Percentiles rank a stretch among this genome's conserved stretches.
These are phyloP conservation scores for Cryphonectria japonica DNA, from an alignment of 2,329 filamentous ascomycete genomes.

Conservation along the genomic window DNA sequence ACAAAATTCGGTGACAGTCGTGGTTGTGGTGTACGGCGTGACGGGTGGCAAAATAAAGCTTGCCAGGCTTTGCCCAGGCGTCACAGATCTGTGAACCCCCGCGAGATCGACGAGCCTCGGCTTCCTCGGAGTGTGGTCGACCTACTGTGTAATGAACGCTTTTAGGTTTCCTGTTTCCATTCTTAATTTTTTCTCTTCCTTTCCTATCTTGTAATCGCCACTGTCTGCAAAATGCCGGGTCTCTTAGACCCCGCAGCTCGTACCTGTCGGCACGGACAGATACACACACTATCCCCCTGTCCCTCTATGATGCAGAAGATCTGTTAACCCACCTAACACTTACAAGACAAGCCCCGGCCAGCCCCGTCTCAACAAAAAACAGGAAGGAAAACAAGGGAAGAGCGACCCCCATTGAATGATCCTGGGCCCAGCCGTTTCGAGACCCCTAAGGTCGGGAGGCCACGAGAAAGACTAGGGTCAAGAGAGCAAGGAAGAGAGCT, in stretches of 20 bases:
- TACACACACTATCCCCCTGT: background rate
- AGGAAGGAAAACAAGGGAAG: background rate
- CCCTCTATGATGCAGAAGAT: background rate
- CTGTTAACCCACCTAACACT: background rate
- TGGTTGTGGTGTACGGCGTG: too few species aligned
- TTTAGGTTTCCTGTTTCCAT: background rate
- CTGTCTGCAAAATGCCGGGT: background rate
- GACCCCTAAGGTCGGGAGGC: background rate
- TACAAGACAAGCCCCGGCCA: background rate
- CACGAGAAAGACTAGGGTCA: background rate
- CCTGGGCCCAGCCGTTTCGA: background rate
- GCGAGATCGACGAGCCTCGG: slow-evolving; percentile 4
- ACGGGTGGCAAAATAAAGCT: too few species aligned
- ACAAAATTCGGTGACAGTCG: background rate
- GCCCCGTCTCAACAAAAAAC: slow-evolving; percentile 7
- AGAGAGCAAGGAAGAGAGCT: background rate
- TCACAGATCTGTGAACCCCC: background rate
- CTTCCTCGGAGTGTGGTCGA: background rate
- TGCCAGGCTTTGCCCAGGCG: too few species aligned
- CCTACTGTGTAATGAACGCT: background rate
- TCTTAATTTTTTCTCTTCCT: background rate
- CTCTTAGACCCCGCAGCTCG: background rate
- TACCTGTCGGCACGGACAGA: background rate
- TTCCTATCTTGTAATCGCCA: background rate
- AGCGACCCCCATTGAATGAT: background rate